A percentile compares a stretch with the other conserved stretches of the same genome.
phyloP scores from a whole-genome alignment of 2,329 filamentous ascomycete species.

The Albophoma yamanashiensis region DNA sequence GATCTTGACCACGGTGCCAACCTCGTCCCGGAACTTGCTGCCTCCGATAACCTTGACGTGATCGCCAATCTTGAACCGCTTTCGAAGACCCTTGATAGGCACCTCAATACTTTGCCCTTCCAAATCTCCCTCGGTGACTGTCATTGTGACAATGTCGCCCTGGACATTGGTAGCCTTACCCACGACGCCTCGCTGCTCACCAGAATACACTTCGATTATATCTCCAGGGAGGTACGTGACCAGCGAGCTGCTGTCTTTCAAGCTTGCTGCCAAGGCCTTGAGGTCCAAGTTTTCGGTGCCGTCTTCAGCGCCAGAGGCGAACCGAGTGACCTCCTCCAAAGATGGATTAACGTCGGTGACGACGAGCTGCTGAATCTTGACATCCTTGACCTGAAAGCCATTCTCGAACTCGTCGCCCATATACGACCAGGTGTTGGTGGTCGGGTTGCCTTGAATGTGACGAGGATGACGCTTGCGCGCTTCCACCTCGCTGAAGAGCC shows the following conservation, averaged over 20 bases:
- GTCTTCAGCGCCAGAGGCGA: conserved; percentile 79
- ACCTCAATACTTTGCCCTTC: conserved; percentile 81
- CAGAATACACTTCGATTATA: conserved; percentile 91
- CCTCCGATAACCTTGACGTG: conserved; percentile 98
- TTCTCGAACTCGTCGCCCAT: conserved; percentile 84
- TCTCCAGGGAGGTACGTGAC: conserved; percentile 87
- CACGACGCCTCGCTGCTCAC: conserved; percentile 85
- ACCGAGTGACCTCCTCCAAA: conserved; percentile 91
- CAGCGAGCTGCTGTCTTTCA: conserved; percentile 73
- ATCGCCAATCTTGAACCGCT: conserved; percentile 86
- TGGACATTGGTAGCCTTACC: conserved; percentile 80
- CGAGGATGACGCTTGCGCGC: conserved; percentile 77
- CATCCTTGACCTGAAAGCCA: conserved; percentile 87
- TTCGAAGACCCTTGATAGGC: conserved; percentile 82
- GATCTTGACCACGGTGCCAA: conserved; percentile 94
- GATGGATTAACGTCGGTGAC: conserved; percentile 87
- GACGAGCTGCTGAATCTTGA: conserved; percentile 78
- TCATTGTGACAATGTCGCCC: conserved; percentile 83
- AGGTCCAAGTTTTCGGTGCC: conserved; percentile 91
- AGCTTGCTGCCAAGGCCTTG: conserved; percentile 76
- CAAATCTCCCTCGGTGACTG: conserved; percentile 74
- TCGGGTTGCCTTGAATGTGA: conserved; percentile 54
- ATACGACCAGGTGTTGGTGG: conserved; percentile 74
- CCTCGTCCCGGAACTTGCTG: conserved; percentile 86
- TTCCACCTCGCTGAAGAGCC: conserved; percentile 86